phyloP scores from a whole-genome alignment of 768 basidiomycete species.

The Boletus rufocinnamomeus region DNA sequence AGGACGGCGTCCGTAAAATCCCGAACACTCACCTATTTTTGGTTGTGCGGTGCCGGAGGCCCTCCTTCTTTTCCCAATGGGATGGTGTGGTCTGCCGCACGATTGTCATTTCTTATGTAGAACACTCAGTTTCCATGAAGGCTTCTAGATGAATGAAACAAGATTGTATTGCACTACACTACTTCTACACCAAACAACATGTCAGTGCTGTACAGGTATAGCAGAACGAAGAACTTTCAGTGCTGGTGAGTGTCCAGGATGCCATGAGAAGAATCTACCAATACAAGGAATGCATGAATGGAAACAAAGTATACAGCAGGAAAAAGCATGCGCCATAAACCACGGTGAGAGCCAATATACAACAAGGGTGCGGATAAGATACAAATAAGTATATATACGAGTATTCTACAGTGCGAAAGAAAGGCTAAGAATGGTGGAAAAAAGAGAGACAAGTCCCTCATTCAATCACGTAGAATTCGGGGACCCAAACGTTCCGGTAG shows the following conservation, averaged over 20 bases:
- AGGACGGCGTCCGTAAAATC: no score
- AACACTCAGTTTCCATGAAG: neutral
- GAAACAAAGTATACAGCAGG: neutral
- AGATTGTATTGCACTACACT: neutral
- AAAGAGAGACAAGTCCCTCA: conserved; percentile 6
- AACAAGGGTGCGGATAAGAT: neutral
- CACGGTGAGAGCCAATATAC: neutral
- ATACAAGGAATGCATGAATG: neutral
- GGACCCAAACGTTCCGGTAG: conserved; percentile 31
- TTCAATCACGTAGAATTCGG: conserved; percentile 31
- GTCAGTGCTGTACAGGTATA: neutral
- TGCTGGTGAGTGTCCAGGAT: neutral
- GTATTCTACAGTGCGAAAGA: neutral
- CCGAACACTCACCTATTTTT: no score
- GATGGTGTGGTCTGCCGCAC: neutral
- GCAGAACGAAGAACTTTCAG: neutral
- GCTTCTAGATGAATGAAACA: neutral
- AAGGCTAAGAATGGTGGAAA: neutral
- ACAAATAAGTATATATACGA: conserved; percentile 7
- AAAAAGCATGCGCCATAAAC: neutral
- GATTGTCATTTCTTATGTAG: neutral
- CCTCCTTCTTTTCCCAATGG: no score
- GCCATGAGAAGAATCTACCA: neutral
- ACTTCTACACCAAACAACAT: no score
- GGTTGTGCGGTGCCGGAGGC: no score